phyloP scores from a whole-genome alignment of 2,329 filamentous ascomycete genomes.

The Pseudopyrenochaeta lycopersici region DNA sequence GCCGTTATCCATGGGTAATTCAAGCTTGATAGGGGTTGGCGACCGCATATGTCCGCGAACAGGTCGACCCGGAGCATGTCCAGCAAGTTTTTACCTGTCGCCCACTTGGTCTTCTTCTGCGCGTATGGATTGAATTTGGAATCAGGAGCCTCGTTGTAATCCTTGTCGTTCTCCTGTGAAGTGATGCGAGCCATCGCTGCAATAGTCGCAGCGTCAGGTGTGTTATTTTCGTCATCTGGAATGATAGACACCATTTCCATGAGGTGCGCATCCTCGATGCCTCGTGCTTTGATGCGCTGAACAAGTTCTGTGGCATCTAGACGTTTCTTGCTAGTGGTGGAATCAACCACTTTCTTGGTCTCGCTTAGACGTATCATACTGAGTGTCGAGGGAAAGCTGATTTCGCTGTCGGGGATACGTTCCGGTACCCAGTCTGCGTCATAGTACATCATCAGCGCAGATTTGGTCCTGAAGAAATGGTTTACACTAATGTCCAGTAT shows the following conservation, averaged over 20 bases:
- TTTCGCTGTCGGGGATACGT: constrained; percentile 17
- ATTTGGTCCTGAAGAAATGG: constrained; percentile 15
- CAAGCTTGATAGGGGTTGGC: constrained; percentile 17
- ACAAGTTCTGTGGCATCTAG: constrained; percentile 20
- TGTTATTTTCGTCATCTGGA: background rate
- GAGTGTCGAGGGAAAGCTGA: constrained; percentile 17
- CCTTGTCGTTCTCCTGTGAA: constrained; percentile 3
- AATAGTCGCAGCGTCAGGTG: constrained; percentile 1
- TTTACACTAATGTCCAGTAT: constrained; percentile 19
- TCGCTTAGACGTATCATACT: constrained; percentile 13
- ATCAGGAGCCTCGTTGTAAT: constrained; percentile 7
- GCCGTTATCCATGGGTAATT: constrained; percentile 18
- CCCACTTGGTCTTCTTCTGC: constrained; percentile 5
- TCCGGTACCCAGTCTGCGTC: constrained; percentile 25
- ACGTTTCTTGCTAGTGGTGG: constrained; percentile 9
- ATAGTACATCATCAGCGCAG: constrained; percentile 22
- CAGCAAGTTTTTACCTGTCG: constrained; percentile 13
- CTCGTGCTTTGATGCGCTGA: constrained; percentile 17
- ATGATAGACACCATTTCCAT: constrained; percentile 13
- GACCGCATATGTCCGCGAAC: constrained; percentile 24
- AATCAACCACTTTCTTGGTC: constrained; percentile 11
- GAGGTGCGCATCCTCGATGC: constrained; percentile 11
- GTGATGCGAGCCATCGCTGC: background rate
- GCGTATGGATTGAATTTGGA: constrained; percentile 15
- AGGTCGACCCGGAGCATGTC: constrained; percentile 20